Evolutionary conservation across 305 asterid genomes (phyloP).

Genomic region (Fraxinus baroniana): DNA sequence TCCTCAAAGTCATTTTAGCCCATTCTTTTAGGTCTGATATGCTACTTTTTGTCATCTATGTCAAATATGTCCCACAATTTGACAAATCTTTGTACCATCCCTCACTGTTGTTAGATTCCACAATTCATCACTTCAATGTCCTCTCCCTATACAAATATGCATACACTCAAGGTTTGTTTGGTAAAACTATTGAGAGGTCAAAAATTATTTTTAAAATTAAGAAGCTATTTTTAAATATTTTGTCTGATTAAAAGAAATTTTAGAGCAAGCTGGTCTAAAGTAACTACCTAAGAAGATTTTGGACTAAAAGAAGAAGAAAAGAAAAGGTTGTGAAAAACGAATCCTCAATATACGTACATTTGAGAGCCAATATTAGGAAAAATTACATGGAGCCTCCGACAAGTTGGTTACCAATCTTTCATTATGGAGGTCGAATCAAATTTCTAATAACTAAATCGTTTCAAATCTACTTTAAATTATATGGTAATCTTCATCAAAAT

Average conservation of each 20-base stretch:
- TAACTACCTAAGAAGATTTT: neutral
- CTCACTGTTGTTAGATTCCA: slow-evolving; percentile 1
- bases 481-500: neutral
- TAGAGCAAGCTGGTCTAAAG: too few species aligned
- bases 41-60: neutral
- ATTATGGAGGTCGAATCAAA: neutral
- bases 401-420: neutral
- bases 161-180: neutral
- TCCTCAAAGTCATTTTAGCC: neutral
- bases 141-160: neutral
- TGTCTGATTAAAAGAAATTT: too few species aligned
- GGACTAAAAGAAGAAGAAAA: neutral
- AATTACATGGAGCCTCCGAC: neutral
- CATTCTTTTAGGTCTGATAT: neutral
- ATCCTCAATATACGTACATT: too few species aligned
- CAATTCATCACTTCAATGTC: neutral
- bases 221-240: neutral
- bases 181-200: neutral
- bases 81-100: neutral
- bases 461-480: neutral
- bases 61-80: neutral
- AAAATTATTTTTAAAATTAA: neutral
- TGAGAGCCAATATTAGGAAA: neutral
- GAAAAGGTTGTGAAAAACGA: neutral
- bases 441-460: neutral